phyloP scores from a whole-genome alignment of 2,329 filamentous ascomycete species.

The Claviceps sorghi region DNA sequence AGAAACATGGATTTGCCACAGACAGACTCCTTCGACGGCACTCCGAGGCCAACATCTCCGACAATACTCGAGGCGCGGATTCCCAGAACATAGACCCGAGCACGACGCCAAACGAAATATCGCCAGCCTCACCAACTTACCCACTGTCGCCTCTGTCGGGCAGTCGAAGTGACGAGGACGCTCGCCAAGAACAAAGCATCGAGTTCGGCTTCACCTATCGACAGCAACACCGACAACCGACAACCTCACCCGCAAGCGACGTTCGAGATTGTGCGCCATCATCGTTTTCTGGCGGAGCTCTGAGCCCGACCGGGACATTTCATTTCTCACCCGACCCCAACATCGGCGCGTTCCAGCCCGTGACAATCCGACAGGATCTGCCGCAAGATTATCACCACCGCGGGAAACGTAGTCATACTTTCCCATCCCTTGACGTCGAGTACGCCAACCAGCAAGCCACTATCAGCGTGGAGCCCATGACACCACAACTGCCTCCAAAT shows the following conservation, averaged over 20 bases:
- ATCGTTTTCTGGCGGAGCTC: constrained; percentile 55
- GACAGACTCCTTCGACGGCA: constrained; percentile 39
- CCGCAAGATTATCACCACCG: constrained; percentile 54
- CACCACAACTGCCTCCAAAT: constrained; percentile 33
- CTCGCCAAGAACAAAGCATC: constrained; percentile 31
- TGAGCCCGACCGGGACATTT: constrained; percentile 63
- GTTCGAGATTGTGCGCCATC: constrained; percentile 26
- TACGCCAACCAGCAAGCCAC: constrained; percentile 29
- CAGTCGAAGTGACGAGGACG: constrained; percentile 53
- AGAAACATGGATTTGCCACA: constrained; percentile 53
- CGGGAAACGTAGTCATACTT: constrained; percentile 62
- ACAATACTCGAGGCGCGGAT: constrained; percentile 41
- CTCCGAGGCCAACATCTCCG: constrained; percentile 57
- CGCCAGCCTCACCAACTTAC: constrained; percentile 56
- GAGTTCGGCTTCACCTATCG: constrained; percentile 21
- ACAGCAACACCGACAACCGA: constrained; percentile 20
- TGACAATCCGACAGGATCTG: constrained; percentile 19
- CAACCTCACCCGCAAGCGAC: constrained; percentile 19
- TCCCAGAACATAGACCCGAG: constrained; percentile 2
- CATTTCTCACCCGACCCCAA: constrained; percentile 61
- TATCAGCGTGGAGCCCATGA: constrained; percentile 27
- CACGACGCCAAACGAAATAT: constrained; percentile 43
- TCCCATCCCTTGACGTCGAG: constrained; percentile 56
- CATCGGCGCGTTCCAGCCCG: constrained; percentile 44
- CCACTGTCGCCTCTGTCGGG: constrained; percentile 56